Base-by-base conservation (phyloP, 2,329 filamentous ascomycete species). In the Colletotrichum simmondsii region DNA sequence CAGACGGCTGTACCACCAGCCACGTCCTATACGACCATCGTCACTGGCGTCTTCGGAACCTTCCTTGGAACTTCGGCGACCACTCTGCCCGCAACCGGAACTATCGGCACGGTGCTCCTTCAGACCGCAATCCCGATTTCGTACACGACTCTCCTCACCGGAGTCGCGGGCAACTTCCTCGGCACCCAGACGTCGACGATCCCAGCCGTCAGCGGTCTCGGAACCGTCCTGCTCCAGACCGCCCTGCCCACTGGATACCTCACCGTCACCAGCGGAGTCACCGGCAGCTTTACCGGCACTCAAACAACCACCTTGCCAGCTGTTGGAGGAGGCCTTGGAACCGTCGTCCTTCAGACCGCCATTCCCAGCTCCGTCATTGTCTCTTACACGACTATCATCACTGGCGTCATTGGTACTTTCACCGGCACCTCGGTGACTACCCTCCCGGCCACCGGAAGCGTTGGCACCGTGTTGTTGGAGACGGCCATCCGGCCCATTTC, bases 381-480 rank as follows among this genome's bases (percentile, higher is more conserved):
- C 10, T 67, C 68, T 12, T 71, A 71, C 57, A 61, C 58, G 24
- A 71, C 68, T 2, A 62, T 71, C 1, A 67, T 57, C 26, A 68
- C 63, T 6, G 64, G 68, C 1, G 49, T 68, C 7, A 14, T 61
- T 4, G 63, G 68, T 1, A 62, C 57, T 3, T 71, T 71, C 26
- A 28, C 35, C 0, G 68, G 68, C 4, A 71, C 64, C 5, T 49
- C 53, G 16, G 61, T 58, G 3, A 56, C 49, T 8, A 71, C 64
- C 3, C 24, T 68, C 5, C 19, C 68, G 2, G 53, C 68, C 10
- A 67, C 56, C 24, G 68, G 68, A 19, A 66, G 42, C 54, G 49
- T 71, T 4, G 63, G 57, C 30, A 71, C 68, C 14, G 68, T 66
- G 3, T n/a, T 66, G 1, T n/a, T 71, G 14, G 22, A 71, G 68